A percentile compares a stretch with the other conserved stretches of the same genome.
Evolutionary conservation across 768 basidiomycete genomes (phyloP).

Genomic region (Lactarius indigo): DNA sequence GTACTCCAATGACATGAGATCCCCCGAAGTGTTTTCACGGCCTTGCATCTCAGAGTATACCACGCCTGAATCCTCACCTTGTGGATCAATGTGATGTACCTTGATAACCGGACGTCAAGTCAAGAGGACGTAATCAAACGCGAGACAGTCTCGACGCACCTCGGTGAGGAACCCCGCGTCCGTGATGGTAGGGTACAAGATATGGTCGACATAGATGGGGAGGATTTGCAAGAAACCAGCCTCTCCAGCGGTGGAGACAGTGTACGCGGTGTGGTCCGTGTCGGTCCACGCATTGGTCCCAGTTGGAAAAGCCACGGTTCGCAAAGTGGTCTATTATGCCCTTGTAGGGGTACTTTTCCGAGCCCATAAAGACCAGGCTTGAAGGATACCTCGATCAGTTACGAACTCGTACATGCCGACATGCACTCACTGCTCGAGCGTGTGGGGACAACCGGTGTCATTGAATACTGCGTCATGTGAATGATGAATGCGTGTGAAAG

Average conservation of each 20-base stretch:
- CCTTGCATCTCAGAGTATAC: constrained; percentile 98
- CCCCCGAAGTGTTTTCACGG: constrained; percentile 86
- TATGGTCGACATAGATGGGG: constrained; percentile 92
- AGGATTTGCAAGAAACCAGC: constrained; percentile 85
- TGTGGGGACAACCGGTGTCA: constrained; percentile 94
- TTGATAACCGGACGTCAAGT: constrained; percentile 30
- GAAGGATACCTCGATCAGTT: background rate
- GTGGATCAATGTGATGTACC: constrained; percentile 93
- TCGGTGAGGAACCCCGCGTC: constrained; percentile 77
- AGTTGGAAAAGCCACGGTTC: constrained; percentile 87
- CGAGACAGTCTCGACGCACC: constrained; percentile 23
- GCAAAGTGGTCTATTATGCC: constrained; percentile 94
- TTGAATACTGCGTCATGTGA: constrained; percentile 64
- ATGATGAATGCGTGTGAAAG: background rate
- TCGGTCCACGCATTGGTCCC: constrained; percentile 98
- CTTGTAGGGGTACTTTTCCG: constrained; percentile 93
- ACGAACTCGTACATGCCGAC: background rate
- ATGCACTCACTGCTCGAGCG: constrained; percentile 83
- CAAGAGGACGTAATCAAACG: background rate
- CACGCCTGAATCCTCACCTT: constrained; percentile 91
- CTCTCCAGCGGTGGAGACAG: constrained; percentile 90
- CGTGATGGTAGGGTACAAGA: constrained; percentile 93
- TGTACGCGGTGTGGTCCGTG: constrained; percentile 93
- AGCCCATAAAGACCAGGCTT: constrained; percentile 92
- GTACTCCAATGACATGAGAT: constrained; percentile 84